Base-by-base conservation (phyloP, 2,329 filamentous ascomycete species). In the Tolypocladium tundrense region DNA sequence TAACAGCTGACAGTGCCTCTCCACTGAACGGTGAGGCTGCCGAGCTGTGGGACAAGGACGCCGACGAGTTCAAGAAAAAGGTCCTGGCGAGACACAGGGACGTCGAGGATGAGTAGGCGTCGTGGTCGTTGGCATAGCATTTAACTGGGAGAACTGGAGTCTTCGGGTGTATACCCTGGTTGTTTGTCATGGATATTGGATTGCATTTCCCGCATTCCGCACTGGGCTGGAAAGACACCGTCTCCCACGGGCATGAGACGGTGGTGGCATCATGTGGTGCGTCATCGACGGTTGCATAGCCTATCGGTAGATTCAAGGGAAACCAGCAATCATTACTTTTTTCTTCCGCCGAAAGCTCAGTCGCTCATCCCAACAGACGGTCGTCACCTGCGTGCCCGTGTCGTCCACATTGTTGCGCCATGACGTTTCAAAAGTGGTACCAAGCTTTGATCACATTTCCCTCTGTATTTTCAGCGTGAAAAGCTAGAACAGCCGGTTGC, bases 21-120 rank as follows among this genome's bases (percentile, higher is more conserved):
- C 94, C 94, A 2, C 79, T 99, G 62, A 99, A 99, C 67, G 95
- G 91, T 60, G 92, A 99, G 74, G 94, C 94, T 37, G 94, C 95
- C 19, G 90, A 96, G 72, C 81, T 99, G 48, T 99, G 94, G 92
- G 93, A 97, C 72, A 91, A 87, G 65, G 85, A 97, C 71, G 79
- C 86, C 42, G 86, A 84, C 52, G 90, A 96, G 72, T 97, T 94
- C 81, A 91, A 96, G 82, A 84, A 84, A 64, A 87, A 87, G 75
- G 84, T 88, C 40, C 66, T 82, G 62, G 82, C 75, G 54, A 79
- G 85, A 60, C 84, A 88, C 73, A 77, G 77, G 53, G 85, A 87
- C 63, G 72, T 87, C 35, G 85, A 87, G 61, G 85, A 87, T 61
- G 84, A 87, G 65, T 86, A 73, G 57, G 45, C 42, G 48, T 53